Evolutionary conservation across 192 early-diverging fungal species (phyloP), one percentile per base, ranked within the genome.

Genomic region (Coemansia sp.): DNA sequence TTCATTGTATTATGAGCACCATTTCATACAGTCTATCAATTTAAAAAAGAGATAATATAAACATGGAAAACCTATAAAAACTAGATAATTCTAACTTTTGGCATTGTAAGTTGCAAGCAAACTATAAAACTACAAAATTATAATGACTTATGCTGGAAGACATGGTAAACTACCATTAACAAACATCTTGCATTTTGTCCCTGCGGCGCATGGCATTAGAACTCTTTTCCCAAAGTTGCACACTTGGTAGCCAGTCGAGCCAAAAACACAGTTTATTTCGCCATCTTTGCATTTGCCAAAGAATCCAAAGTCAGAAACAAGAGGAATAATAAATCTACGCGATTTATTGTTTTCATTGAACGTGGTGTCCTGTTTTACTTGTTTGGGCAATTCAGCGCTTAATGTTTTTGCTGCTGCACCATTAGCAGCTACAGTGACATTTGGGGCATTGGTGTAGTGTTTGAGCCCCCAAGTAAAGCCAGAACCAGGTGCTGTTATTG

Each of bases 401-500:
- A 26, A 86, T 84, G 10, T 62, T 67, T 16, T 23, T 9, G 40
- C 42, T 13, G 26, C 32, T 39, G 61, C 26, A 26, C 26, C 26
- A 26, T 26, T 3, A 26, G 38, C 75, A 43, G 64, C 64, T 12
- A 84, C 71, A 1, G 77, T 80, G 10, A 80, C 68, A 8, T 48
- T 65, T 18, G 42, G 52, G 9, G 71, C 68, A n/a, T 58, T 52
- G 11, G 50, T 60, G 64, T 78, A 85, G 38, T 66, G 48, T 6
- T 75, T 58, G 12, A 72, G 47, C 3, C 75, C 72, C 23, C 71
- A 68, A 4, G 66, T 56, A 40, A 77, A 81, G 70, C 72, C 19
- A 63, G 60, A 61, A 18, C n/a, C 41, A 37, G 80, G 81, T 63
- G 86, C 86, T 19, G 84, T 74, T 18, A 88, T 85, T 6, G 67